These are phyloP conservation scores for Pythium periplocum DNA, from an alignment of 352 stramenopile genomes.

Conservation along the genomic window DNA sequence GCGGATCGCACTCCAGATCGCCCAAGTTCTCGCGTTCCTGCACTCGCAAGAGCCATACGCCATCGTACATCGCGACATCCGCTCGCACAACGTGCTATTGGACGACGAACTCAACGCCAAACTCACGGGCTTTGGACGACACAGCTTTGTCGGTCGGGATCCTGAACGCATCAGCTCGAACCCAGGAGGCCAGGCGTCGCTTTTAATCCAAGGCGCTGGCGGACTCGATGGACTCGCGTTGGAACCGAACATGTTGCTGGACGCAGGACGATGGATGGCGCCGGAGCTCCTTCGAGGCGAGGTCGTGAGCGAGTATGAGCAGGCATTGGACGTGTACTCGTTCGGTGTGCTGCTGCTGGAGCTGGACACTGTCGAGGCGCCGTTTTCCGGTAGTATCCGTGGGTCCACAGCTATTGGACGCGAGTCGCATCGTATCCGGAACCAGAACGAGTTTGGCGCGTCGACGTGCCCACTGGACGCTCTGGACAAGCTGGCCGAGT, in stretches of 20 bases:
- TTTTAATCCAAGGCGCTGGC: too few species aligned
- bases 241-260: constrained; percentile 7
- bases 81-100: constrained; percentile 19
- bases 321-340: constrained; percentile 8
- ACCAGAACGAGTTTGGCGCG: background rate
- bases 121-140: constrained; percentile 16
- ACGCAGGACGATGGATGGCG: constrained; percentile 17
- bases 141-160: constrained; percentile 10
- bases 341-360: constrained; percentile 15
- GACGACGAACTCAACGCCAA: constrained; percentile 17
- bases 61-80: constrained; percentile 16
- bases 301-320: background rate
- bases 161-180: background rate
- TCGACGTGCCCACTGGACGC: background rate
- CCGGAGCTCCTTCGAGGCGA: constrained; percentile 10
- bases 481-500: background rate
- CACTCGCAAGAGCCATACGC: constrained; percentile 1
- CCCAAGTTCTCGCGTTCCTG: constrained; percentile 14
- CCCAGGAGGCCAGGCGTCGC: too few species aligned
- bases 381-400: background rate
- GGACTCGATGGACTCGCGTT: background rate
- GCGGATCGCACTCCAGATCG: constrained; percentile 12
- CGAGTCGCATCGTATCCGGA: background rate
- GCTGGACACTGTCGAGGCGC: constrained; percentile 15
- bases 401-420: background rate